Evolutionary conservation across 352 stramenopile genomes (phyloP), one percentile per base, ranked within the genome.

Genomic region (Plasmopara viticola): DNA sequence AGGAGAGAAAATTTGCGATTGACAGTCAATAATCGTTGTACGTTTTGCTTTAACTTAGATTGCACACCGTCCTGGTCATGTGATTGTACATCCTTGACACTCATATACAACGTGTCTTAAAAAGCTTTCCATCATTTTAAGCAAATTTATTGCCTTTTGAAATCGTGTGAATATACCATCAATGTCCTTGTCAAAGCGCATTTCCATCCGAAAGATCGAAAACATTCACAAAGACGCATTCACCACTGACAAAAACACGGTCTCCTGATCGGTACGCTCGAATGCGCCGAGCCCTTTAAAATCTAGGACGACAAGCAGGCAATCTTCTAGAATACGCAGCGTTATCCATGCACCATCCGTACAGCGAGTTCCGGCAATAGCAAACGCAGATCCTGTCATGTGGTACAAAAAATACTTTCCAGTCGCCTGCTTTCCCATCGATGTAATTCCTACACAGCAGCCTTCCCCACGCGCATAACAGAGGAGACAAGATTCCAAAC

Each of bases 321-420:
- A 57, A 30, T 72, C 45, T 9, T 64, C 33, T 17, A 88, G 35
- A 0, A 84, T 48, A 1, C 70, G 67, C 9, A 84, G 18, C 0
- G 63, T 70, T 70, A 87, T 84, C 74, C 78, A 88, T 2, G 74
- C 74, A 3, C 78, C 78, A 58, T 88, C 72, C 0, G 74, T 86
- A 46, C 77, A 86, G 10, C 74, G 68, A 9, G 66, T 68, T n/a
- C 74, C 77, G 48, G 77, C 59, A 44, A 85, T 88, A 3, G 77
- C 76, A 64, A 87, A 90, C 18, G 78, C 87, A 2, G 68, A 84
- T 10, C 79, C 76, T 0, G 74, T 87, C 52, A 90, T 48, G 44
- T 88, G 79, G 28, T 90, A 88, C 0, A 91, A 45, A 20, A 86
- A 89, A 45, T 89, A 91, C 86, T 37, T 90, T 88, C 79, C 79